Evolutionary conservation across 371 early-diverging fungal genomes (phyloP).

Genomic region (Syncephalastrum monosporum): DNA sequence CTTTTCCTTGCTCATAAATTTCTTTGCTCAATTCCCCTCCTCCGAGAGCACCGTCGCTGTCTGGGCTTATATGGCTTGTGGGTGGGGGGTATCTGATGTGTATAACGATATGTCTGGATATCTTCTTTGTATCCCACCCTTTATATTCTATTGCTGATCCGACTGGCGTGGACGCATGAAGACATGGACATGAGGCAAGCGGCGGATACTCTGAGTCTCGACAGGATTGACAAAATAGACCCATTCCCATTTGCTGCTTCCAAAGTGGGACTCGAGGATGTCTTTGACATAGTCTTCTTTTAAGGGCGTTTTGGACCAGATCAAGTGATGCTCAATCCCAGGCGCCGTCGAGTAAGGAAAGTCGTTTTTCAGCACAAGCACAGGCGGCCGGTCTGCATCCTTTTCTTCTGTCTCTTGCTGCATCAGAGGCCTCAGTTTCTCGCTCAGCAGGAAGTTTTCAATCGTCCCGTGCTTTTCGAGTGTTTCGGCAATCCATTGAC

Average conservation of each 20-base stretch:
- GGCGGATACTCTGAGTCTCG: constrained; percentile 34
- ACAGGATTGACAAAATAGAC: constrained; percentile 46
- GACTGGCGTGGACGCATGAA: constrained; percentile 31
- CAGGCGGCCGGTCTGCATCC: constrained; percentile 12
- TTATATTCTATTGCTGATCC: no score
- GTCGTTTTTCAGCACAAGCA: constrained; percentile 57
- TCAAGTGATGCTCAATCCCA: constrained; percentile 45
- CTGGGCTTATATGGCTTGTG: no score
- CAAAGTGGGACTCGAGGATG: constrained; percentile 28
- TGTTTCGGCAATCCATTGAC: constrained; percentile 35
- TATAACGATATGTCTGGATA: no score
- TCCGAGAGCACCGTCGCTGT: no score
- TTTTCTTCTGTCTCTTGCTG: background rate
- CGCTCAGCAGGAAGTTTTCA: constrained; percentile 36
- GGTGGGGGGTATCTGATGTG: no score
- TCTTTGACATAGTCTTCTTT: constrained; percentile 19
- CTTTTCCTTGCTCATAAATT: no score
- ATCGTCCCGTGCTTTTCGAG: constrained; percentile 43
- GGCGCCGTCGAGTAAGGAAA: constrained; percentile 60
- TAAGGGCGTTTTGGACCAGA: constrained; percentile 57
- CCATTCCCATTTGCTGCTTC: constrained; percentile 30
- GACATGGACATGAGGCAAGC: constrained; percentile 43
- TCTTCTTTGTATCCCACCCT: no score
- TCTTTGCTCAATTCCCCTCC: no score
- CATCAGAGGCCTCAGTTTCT: constrained; percentile 29